phyloP scores from a whole-genome alignment of 805 yeast genomes.

The Cyberlindnera samutprakarnensis region DNA sequence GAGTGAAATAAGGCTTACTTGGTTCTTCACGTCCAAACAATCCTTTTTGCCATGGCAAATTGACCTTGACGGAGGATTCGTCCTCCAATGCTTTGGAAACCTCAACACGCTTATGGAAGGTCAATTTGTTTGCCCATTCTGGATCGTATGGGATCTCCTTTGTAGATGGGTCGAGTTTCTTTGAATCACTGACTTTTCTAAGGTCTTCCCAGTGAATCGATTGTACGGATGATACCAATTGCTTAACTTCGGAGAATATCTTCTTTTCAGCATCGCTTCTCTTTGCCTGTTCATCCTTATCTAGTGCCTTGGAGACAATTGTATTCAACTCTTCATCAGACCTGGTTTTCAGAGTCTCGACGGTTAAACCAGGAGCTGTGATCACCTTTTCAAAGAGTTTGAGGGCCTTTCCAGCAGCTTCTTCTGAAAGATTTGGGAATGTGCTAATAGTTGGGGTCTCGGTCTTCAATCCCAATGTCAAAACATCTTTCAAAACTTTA shows the following conservation, averaged over 20 bases:
- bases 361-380: slow-evolving; percentile 9
- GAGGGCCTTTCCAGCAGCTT: slow-evolving; percentile 18
- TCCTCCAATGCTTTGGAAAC: slow-evolving; percentile 42
- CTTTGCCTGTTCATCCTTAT: slow-evolving; percentile 10
- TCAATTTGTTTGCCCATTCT: slow-evolving; percentile 42
- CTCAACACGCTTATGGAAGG: slow-evolving; percentile 35
- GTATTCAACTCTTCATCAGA: slow-evolving; percentile 7
- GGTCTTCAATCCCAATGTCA: slow-evolving; percentile 11
- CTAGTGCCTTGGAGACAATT: slow-evolving; percentile 7
- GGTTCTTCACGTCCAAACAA: slow-evolving; percentile 78
- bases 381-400: slow-evolving; percentile 15
- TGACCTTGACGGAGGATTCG: slow-evolving; percentile 42
- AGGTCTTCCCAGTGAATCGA: slow-evolving; percentile 21
- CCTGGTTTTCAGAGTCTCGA: slow-evolving; percentile 10
- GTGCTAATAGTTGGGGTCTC: slow-evolving; percentile 11
- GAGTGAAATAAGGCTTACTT: slow-evolving; percentile 81
- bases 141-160: slow-evolving; percentile 36
- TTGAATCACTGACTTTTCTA: slow-evolving; percentile 24
- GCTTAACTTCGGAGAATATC: slow-evolving; percentile 23
- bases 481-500: slow-evolving; percentile 10
- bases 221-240: slow-evolving; percentile 17
- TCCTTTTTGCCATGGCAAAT: slow-evolving; percentile 76
- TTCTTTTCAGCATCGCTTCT: slow-evolving; percentile 24
- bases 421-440: slow-evolving; percentile 10
- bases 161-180: slow-evolving; percentile 18